Conservation (phyloP, 176 grass and related monocot species). For the Oryza glaberrima region DNA sequence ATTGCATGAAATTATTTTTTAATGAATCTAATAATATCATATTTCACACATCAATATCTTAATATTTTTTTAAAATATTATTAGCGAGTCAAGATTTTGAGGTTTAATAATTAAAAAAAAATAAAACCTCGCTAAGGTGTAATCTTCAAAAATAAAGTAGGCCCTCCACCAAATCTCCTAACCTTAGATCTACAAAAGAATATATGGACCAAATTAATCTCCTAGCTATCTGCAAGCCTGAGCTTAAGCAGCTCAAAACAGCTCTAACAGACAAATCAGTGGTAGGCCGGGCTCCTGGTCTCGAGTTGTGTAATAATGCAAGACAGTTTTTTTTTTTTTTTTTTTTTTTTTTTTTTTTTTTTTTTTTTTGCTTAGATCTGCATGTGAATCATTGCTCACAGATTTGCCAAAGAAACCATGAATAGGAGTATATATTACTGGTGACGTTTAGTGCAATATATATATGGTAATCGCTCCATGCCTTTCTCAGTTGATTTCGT, state of each 20-base stretch:
- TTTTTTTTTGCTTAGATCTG: neutral
- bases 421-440: neutral
- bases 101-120: neutral
- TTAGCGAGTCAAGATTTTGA: neutral
- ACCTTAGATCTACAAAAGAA: too few species aligned
- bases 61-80: neutral
- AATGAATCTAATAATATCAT: neutral
- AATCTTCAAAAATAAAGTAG: too few species aligned
- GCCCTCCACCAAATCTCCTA: too few species aligned
- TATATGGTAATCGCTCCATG: neutral
- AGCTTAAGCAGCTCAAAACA: neutral
- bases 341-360: neutral
- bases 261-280: neutral
- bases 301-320: too few species aligned
- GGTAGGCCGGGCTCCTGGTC: neutral
- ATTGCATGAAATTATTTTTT: neutral
- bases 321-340: neutral
- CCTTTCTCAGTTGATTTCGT: neutral
- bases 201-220: too few species aligned
- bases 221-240: too few species aligned
- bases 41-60: neutral
- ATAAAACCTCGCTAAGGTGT: too few species aligned
- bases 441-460: neutral
- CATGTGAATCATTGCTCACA: neutral
- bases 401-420: neutral